A percentile compares a stretch with the other conserved stretches of the same genome.
These are phyloP conservation scores for Chalciporus piperatus DNA, from an alignment of 768 basidiomycete genomes.

Conservation along the genomic window DNA sequence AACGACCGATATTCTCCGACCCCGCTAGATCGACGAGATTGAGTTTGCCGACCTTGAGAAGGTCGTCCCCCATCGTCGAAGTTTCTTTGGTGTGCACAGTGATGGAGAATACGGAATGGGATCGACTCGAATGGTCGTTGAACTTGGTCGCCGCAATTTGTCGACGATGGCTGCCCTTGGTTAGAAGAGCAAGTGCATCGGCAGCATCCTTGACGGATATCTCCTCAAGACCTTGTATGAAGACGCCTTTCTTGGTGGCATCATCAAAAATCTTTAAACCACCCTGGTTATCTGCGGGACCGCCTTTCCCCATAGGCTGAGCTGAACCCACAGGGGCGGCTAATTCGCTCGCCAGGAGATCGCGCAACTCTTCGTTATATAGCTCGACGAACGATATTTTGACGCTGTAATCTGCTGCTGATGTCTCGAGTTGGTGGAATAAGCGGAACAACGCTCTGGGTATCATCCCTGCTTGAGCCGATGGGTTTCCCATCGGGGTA, in stretches of 20 bases:
- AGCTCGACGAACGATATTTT: constrained; percentile 93
- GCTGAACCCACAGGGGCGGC: constrained; percentile 59
- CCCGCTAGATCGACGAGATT: constrained; percentile 98
- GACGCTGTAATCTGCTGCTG: constrained; percentile 81
- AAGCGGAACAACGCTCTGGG: constrained; percentile 90
- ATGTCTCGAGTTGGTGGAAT: constrained; percentile 82
- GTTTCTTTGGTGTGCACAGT: constrained; percentile 90
- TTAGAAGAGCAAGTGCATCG: constrained; percentile 80
- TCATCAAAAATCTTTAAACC: constrained; percentile 94
- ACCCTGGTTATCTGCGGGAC: constrained; percentile 47
- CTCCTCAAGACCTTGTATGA: constrained; percentile 96
- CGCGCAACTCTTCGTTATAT: constrained; percentile 97
- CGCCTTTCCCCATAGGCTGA: constrained; percentile 75
- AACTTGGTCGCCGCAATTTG: constrained; percentile 97
- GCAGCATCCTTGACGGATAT: constrained; percentile 75
- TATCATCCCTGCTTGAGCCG: constrained; percentile 90
- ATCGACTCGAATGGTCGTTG: constrained; percentile 96
- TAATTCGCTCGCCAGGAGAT: constrained; percentile 82
- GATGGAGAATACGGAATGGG: constrained; percentile 97
- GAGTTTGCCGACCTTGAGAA: constrained; percentile 90
- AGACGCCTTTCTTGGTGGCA: constrained; percentile 78
- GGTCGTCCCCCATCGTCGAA: constrained; percentile 74
- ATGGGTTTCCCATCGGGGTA: constrained; percentile 85
- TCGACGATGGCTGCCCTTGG: constrained; percentile 85
- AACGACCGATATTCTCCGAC: constrained; percentile 94